Percentiles rank a stretch among this genome's conserved stretches.
Evolutionary conservation across 2,329 filamentous ascomycete genomes (phyloP).

Genomic region (Arthrobotrys sphaeroides): DNA sequence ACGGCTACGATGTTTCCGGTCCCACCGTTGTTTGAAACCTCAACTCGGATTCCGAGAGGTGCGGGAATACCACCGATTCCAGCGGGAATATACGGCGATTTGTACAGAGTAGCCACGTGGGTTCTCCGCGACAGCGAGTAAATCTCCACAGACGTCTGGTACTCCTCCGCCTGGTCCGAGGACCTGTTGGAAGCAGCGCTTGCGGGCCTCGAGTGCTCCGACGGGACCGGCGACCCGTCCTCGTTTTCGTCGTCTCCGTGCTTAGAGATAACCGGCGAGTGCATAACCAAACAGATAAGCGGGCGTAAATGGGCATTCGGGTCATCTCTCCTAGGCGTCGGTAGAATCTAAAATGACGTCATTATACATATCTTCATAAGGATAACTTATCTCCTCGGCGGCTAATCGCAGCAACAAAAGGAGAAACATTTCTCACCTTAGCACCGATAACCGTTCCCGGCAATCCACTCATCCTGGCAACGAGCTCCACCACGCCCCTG

Average conservation of each 20-base stretch:
- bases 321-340: constrained; percentile 57
- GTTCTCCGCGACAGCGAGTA: constrained; percentile 57
- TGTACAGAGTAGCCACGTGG: constrained; percentile 57
- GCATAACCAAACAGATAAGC: constrained; percentile 57
- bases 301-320: constrained; percentile 56
- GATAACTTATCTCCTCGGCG: constrained; percentile 11
- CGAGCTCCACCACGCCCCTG: constrained; percentile 60
- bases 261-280: constrained; percentile 55
- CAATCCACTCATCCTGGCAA: constrained; percentile 61
- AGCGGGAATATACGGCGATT: constrained; percentile 57
- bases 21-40: constrained; percentile 55
- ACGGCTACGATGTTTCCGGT: constrained; percentile 56
- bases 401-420: background rate
- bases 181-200: constrained; percentile 57
- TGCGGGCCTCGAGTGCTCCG: constrained; percentile 57
- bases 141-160: constrained; percentile 58
- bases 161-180: constrained; percentile 55
- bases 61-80: constrained; percentile 54
- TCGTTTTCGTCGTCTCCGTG: constrained; percentile 47
- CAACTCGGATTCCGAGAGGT: constrained; percentile 56
- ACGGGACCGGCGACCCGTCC: constrained; percentile 57
- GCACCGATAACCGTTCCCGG: constrained; percentile 60
- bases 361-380: too few species aligned
- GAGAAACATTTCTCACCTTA: constrained; percentile 54
- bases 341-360: constrained; percentile 55